A percentile compares a stretch with the other conserved stretches of the same genome.
Conservation (phyloP, 2,329 filamentous ascomycete genomes). For the Scedosporium dehoogii region DNA sequence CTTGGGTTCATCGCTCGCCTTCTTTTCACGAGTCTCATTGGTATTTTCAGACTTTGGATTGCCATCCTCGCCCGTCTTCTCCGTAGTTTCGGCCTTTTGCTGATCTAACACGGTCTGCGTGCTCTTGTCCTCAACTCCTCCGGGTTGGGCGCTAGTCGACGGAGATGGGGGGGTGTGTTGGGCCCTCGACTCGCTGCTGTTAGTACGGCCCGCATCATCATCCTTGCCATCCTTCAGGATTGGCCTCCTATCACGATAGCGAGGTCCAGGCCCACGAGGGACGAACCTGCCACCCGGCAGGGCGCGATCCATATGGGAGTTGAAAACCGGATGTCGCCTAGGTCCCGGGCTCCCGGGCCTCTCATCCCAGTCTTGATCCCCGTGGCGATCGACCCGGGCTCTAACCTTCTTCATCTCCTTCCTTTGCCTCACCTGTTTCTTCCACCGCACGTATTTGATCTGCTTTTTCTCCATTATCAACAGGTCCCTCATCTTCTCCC, state of each 20-base stretch:
- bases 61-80: too few relatives aligned
- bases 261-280: neutral
- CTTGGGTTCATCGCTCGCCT: too few relatives aligned
- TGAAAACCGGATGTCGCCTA: slow-evolving; percentile 5
- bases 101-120: neutral
- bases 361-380: slow-evolving; percentile 21
- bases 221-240: neutral
- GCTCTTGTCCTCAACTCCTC: neutral
- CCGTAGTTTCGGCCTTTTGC: neutral
- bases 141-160: neutral
- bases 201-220: slow-evolving; percentile 16
- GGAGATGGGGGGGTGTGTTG: neutral
- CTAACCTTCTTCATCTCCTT: neutral
- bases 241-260: neutral
- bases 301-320: neutral
- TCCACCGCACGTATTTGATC: neutral
- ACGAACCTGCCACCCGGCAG: too few relatives aligned
- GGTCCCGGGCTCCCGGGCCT: slow-evolving; percentile 13
- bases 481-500: slow-evolving; percentile 10
- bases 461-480: neutral
- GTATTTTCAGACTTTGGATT: too few relatives aligned
- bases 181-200: neutral
- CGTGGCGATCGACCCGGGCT: slow-evolving; percentile 23
- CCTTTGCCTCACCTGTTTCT: neutral
- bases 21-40: too few relatives aligned